A percentile compares a stretch with the other conserved stretches of the same genome.
Conservation (phyloP, 2,329 filamentous ascomycete genomes). For the Blumeria graminis region DNA sequence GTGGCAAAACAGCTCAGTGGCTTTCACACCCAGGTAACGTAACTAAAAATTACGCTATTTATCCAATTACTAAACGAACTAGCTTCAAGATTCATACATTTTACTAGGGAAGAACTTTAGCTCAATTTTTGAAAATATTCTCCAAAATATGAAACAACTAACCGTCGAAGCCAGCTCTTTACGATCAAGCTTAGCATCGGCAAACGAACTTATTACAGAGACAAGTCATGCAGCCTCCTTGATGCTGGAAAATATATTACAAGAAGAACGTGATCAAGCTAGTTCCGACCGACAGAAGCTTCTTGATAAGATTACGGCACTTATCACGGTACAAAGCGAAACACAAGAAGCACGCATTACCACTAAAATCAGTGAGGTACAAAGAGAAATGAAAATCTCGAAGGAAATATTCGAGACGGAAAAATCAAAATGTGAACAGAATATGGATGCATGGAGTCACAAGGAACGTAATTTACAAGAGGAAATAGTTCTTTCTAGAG, state of each 20-base stretch:
- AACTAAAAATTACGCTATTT: slow-evolving; percentile 15
- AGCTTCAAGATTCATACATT: slow-evolving; percentile 61
- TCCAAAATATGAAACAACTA: slow-evolving; percentile 51
- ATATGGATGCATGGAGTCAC: slow-evolving; percentile 51
- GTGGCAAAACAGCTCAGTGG: slow-evolving; percentile 63
- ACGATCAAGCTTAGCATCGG: slow-evolving; percentile 43
- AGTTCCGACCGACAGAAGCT: slow-evolving; percentile 51
- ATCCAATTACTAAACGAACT: slow-evolving; percentile 15
- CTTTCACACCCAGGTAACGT: slow-evolving; percentile 41
- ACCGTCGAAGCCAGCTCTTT: slow-evolving; percentile 52
- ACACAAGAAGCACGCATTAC: slow-evolving; percentile 48
- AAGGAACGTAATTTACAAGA: slow-evolving; percentile 46
- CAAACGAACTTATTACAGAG: slow-evolving; percentile 41
- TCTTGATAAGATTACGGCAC: slow-evolving; percentile 48
- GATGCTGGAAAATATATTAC: slow-evolving; percentile 42
- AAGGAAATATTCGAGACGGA: slow-evolving; percentile 40
- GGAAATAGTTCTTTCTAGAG: slow-evolving; percentile 47
- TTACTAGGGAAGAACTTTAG: slow-evolving; percentile 71
- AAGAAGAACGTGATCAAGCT: slow-evolving; percentile 51
- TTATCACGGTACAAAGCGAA: slow-evolving; percentile 53
- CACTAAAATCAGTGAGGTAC: slow-evolving; percentile 35
- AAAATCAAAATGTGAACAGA: slow-evolving; percentile 38
- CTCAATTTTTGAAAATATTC: slow-evolving; percentile 55
- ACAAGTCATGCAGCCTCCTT: slow-evolving; percentile 42
- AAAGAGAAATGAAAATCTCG: slow-evolving; percentile 38